Evolutionary conservation across 306 rosid genomes (phyloP).

Genomic region (Sechiopsis laciniata): DNA sequence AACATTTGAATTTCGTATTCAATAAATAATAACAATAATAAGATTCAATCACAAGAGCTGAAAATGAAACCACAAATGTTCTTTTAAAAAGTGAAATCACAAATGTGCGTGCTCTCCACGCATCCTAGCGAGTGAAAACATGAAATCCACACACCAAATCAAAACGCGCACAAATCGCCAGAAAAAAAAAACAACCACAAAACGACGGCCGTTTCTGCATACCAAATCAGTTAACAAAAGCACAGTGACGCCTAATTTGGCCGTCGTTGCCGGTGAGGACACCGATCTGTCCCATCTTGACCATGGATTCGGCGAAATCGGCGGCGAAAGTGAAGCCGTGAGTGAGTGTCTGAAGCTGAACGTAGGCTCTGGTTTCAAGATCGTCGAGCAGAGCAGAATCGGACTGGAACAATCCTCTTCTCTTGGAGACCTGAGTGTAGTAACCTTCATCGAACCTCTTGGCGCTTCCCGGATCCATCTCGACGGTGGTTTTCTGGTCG

Average conservation of each 20-base stretch:
- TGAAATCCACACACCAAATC: background rate
- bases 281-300: slow-evolving; percentile 34
- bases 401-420: slow-evolving; percentile 41
- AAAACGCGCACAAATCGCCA: background rate
- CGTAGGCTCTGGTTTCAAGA: slow-evolving; percentile 27
- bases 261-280: slow-evolving; percentile 40
- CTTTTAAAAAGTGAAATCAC: slow-evolving; percentile 4
- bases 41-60: background rate
- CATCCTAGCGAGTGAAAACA: background rate
- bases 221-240: slow-evolving; percentile 11
- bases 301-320: slow-evolving; percentile 38
- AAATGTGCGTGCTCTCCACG: background rate
- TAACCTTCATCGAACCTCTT: slow-evolving; percentile 33
- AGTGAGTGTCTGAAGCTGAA: slow-evolving; percentile 15
- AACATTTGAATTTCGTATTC: background rate
- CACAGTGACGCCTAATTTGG: slow-evolving; percentile 31
- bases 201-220: background rate
- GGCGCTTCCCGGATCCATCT: slow-evolving; percentile 51
- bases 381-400: slow-evolving; percentile 41
- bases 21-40: background rate
- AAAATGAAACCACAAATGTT: background rate
- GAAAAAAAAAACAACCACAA: background rate
- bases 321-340: slow-evolving; percentile 28
- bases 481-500: slow-evolving; percentile 25
- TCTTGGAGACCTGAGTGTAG: slow-evolving; percentile 30